Evolutionary conservation across 495 filamentous ascomycete species (phyloP).

Genomic region (Poronia punctata): DNA sequence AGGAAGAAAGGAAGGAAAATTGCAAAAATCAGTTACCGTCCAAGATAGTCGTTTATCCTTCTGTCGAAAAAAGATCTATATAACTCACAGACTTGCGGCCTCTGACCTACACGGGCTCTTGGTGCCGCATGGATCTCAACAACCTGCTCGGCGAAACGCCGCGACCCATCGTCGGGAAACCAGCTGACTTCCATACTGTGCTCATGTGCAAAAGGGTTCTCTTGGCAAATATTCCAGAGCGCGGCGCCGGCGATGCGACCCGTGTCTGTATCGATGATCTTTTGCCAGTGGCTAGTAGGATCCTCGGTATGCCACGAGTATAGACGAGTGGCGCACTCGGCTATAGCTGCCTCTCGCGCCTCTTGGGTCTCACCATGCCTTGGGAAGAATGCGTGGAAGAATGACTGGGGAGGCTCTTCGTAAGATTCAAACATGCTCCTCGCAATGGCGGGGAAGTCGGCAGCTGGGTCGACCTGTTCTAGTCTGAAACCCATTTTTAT

Average conservation of each 20-base stretch:
- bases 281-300: slow-evolving; percentile 19
- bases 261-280: slow-evolving; percentile 27
- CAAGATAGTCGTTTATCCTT: too few species aligned
- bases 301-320: slow-evolving; percentile 20
- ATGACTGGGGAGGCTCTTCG: slow-evolving; percentile 12
- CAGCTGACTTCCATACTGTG: slow-evolving; percentile 18
- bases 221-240: slow-evolving; percentile 26
- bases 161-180: slow-evolving; percentile 25
- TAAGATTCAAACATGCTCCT: slow-evolving; percentile 14
- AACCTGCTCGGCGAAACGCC: slow-evolving; percentile 19
- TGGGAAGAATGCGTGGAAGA: slow-evolving; percentile 14
- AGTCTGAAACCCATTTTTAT: slow-evolving; percentile 10
- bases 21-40: too few species aligned
- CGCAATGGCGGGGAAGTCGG: slow-evolving; percentile 10
- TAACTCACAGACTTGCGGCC: slow-evolving; percentile 24
- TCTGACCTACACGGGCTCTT: slow-evolving; percentile 17
- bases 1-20: too few species aligned
- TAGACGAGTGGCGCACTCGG: slow-evolving; percentile 19
- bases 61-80: background rate
- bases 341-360: slow-evolving; percentile 10
- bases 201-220: slow-evolving; percentile 20
- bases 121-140: slow-evolving; percentile 17
- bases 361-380: slow-evolving; percentile 1
- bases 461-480: slow-evolving; percentile 7
- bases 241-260: slow-evolving; percentile 26